phyloP scores from a whole-genome alignment of 257 asterid genomes.

The Lycium barbarum region DNA sequence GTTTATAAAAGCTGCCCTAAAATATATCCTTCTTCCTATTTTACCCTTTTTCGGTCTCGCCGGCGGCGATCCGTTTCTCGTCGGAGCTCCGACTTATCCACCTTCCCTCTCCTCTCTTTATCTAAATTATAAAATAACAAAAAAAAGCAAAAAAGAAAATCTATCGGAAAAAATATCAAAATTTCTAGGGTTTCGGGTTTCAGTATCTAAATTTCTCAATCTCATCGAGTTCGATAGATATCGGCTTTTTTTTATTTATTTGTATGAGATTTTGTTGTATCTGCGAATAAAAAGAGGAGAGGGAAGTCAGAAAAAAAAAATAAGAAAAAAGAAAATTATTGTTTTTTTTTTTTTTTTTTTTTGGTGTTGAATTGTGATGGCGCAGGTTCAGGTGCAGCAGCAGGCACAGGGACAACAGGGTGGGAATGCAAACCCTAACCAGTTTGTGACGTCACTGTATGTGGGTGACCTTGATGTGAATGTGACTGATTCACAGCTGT shows the following conservation, averaged over 20 bases:
- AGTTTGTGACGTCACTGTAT: constrained; percentile 81
- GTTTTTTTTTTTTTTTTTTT: constrained; percentile 24
- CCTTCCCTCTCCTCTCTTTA: constrained; percentile 62
- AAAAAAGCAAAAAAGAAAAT: constrained; percentile 46
- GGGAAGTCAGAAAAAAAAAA: constrained; percentile 71
- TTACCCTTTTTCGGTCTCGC: constrained; percentile 34
- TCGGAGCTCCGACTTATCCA: constrained; percentile 55
- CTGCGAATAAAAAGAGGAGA: constrained; percentile 81
- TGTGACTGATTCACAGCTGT: constrained; percentile 85
- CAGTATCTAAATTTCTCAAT: constrained; percentile 30
- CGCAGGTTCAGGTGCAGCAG: constrained; percentile 81
- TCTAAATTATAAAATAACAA: constrained; percentile 7
- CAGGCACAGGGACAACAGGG: constrained; percentile 61
- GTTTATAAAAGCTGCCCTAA: constrained; percentile 29
- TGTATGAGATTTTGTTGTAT: constrained; percentile 35
- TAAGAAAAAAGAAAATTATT: constrained; percentile 43
- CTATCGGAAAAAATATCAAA: constrained; percentile 38
- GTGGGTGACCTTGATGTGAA: constrained; percentile 85
- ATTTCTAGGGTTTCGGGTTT: constrained; percentile 41
- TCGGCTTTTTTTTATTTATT: constrained; percentile 5
- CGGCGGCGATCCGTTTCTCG: constrained; percentile 49
- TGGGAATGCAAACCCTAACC: constrained; percentile 56
- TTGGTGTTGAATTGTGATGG: constrained; percentile 60
- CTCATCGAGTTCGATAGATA: constrained; percentile 28
- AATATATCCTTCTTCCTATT: background rate